Base-by-base conservation (phyloP, 2,329 filamentous ascomycete species). In the Didymella pinodella region DNA sequence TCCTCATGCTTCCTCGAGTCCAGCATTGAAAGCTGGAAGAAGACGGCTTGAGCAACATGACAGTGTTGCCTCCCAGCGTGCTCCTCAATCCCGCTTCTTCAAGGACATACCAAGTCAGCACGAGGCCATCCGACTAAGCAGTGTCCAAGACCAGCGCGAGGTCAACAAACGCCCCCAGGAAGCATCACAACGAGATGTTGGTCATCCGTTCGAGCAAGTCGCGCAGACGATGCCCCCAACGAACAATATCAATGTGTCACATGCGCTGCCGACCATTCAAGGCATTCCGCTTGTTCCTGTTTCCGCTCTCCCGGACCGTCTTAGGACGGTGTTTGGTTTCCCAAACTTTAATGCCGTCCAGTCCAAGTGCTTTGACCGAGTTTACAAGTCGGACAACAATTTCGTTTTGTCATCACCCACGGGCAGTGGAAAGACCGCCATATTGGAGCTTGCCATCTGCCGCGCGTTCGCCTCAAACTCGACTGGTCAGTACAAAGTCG, bases 371-470 rank as follows among this genome's bases (percentile, higher is more conserved):
- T 95, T 94, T 65, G 73, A 83, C 0, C 74, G 82, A 0, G 82
- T 91, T 0, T 94, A 91, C 72, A 79, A 82, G 6, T 86, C 85
- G 0, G 85, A 88, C 65, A 85, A 92, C 73, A 96, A 96, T 63
- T 81, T 95, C 14, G 90, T 95, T 0, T 81, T 96, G 14, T 89
- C 91, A 1, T 89, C 92, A 7, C 92, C 92, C 0, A 96, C 92
- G 0, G 91, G 92, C 8, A 93, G 91, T 73, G 92, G 92, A 2
- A 96, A 96, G 75, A 96, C 92, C 0, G 90, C 84, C 0, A 83
- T 95, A 10, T 83, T 96, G 63, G 92, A 96, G 75, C 82, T 96
- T 45, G 91, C 91, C 3, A 90, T 96, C 34, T 94, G 91, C 76
- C 87, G 86, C 57, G 81, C 93, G 2, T 81, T 90, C 26, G 82